These are phyloP conservation scores for Rhododendron kiyosumense DNA, from an alignment of 148 eudicot species.

Conservation along the genomic window DNA sequence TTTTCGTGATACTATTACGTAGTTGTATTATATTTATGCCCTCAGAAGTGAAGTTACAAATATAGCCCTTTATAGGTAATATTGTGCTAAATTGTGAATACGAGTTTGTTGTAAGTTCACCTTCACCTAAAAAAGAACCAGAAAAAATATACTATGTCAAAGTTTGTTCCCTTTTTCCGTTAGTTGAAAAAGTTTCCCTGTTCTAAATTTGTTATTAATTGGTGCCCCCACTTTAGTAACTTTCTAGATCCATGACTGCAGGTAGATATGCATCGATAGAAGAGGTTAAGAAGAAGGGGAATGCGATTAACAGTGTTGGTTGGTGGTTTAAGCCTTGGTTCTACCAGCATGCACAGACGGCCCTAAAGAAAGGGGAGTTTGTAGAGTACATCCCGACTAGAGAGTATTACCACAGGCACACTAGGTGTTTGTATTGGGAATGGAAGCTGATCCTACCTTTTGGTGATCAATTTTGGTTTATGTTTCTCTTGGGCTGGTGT, in stretches of 20 bases:
- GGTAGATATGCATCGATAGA: conserved; percentile 68
- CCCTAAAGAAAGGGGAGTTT: conserved; percentile 71
- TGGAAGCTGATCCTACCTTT: conserved; percentile 91
- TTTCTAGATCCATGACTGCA: background rate
- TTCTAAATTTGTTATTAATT: background rate
- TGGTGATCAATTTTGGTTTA: conserved; percentile 85
- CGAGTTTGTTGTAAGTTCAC: background rate
- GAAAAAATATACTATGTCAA: background rate
- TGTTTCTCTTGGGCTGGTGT: conserved; percentile 80
- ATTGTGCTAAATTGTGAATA: background rate
- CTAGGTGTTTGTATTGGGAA: conserved; percentile 88
- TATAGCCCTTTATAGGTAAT: background rate
- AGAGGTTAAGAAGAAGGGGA: conserved; percentile 79
- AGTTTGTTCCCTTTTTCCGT: background rate
- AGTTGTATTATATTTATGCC: background rate
- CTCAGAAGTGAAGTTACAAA: background rate
- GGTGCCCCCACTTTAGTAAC: background rate
- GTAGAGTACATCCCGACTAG: conserved; percentile 91
- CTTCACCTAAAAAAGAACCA: background rate
- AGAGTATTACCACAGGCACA: conserved; percentile 91
- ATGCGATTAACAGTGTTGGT: conserved; percentile 54
- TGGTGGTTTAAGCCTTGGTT: conserved; percentile 99
- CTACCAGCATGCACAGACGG: conserved; percentile 77
- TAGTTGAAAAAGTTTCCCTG: background rate
- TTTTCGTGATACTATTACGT: background rate